Conservation (phyloP, 306 rosid species). For the Ormosia emarginata region DNA sequence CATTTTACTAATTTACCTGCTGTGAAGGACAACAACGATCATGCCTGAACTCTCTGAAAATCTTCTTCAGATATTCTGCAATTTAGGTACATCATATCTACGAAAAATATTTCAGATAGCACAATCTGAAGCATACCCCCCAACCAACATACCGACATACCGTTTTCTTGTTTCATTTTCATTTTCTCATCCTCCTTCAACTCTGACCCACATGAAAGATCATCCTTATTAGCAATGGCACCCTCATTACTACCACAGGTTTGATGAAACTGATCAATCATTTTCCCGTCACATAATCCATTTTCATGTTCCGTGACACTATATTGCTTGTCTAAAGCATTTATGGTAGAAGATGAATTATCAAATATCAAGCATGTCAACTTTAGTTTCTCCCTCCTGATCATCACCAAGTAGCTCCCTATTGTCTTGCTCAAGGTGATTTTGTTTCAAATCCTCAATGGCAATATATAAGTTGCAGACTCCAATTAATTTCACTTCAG, state of each 20-base stretch:
- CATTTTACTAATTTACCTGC: constrained; percentile 44
- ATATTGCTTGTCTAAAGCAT: background rate
- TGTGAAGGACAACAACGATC: constrained; percentile 44
- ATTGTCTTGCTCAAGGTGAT: constrained; percentile 44
- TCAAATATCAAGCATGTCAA: background rate
- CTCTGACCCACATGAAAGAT: background rate
- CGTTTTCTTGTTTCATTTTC: background rate
- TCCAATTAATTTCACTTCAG: constrained; percentile 34
- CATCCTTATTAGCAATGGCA: background rate
- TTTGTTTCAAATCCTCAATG: constrained; percentile 34
- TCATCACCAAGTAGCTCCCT: constrained; percentile 25
- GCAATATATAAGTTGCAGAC: no score
- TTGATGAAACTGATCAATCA: background rate
- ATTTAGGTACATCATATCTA: constrained; percentile 73
- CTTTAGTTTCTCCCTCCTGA: background rate
- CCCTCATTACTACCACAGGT: background rate
- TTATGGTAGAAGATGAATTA: background rate
- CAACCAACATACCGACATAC: background rate
- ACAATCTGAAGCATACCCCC: constrained; percentile 47
- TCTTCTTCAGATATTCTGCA: constrained; percentile 68
- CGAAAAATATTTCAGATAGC: constrained; percentile 91
- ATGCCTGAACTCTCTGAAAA: constrained; percentile 76
- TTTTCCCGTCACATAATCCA: background rate
- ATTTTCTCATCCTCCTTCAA: background rate
- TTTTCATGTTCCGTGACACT: background rate